These are phyloP conservation scores for Chalciporus pseudorubinellus DNA, from an alignment of 768 basidiomycete species.

Conservation along the genomic window DNA sequence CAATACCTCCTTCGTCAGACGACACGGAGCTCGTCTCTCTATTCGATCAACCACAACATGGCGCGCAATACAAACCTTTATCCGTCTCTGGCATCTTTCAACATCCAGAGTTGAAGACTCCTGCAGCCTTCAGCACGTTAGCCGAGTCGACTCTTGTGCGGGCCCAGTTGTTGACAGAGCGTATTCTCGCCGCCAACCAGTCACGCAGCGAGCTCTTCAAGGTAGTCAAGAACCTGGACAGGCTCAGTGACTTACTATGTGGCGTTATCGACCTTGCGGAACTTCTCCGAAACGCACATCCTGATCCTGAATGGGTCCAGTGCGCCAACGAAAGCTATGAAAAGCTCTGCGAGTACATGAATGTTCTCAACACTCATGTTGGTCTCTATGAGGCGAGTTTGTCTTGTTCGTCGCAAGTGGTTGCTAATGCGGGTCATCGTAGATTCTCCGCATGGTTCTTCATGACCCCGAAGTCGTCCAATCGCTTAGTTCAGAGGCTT, in stretches of 20 bases:
- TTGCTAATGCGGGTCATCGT: conserved; percentile 17
- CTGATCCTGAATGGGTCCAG: conserved; percentile 78
- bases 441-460: conserved; percentile 73
- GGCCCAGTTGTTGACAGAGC: conserved; percentile 78
- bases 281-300: conserved; percentile 89
- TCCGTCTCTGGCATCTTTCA: conserved; percentile 80
- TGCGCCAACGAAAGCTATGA: conserved; percentile 89
- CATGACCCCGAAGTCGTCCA: conserved; percentile 64
- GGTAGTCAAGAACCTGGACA: conserved; percentile 94
- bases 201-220: conserved; percentile 72
- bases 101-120: conserved; percentile 68
- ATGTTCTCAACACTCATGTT: conserved; percentile 90
- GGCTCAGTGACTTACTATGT: conserved; percentile 94
- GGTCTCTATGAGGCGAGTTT: conserved; percentile 81
- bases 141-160: conserved; percentile 78
- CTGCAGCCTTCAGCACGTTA: conserved; percentile 65
- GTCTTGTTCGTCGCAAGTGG: conserved; percentile 4
- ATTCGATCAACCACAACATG: conserved; percentile 62
- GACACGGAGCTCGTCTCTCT: conserved; percentile 65
- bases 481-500: conserved; percentile 70
- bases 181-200: conserved; percentile 73
- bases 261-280: conserved; percentile 97
- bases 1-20: conserved; percentile 60
- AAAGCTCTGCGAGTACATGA: conserved; percentile 95
- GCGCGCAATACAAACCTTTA: conserved; percentile 39